These are phyloP conservation scores for Aureobasidium namibiae DNA, from an alignment of 2,329 filamentous ascomycete genomes.

Conservation along the genomic window DNA sequence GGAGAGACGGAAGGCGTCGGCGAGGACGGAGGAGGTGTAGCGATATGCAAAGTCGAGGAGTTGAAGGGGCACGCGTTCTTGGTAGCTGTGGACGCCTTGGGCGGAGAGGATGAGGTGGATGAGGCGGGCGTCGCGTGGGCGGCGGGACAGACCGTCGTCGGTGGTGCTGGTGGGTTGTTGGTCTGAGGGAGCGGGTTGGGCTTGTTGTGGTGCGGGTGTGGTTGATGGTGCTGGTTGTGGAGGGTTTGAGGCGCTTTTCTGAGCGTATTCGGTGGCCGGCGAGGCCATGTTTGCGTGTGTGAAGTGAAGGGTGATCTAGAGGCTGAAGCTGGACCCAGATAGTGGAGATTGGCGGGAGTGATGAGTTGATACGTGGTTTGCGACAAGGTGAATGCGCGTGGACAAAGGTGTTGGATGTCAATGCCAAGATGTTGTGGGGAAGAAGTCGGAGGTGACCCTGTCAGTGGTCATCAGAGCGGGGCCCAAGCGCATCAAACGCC, in stretches of 20 bases:
- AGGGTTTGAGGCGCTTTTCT: slow-evolving; percentile 14
- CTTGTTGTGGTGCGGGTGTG: slow-evolving; percentile 14
- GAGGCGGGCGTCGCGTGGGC: slow-evolving; percentile 69
- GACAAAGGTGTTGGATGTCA: background rate
- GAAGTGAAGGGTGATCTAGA: background rate
- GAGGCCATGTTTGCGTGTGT: slow-evolving; percentile 3
- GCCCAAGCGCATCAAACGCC: background rate
- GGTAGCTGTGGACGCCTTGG: slow-evolving; percentile 71
- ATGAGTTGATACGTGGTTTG: background rate
- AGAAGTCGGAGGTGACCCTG: background rate
- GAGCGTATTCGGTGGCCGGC: background rate
- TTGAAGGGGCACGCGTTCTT: slow-evolving; percentile 72
- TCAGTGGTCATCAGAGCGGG: background rate
- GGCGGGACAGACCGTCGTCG: slow-evolving; percentile 35
- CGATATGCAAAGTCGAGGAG: slow-evolving; percentile 83
- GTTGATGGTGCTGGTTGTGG: slow-evolving; percentile 15
- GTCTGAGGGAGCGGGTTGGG: slow-evolving; percentile 14
- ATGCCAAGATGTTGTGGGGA: background rate
- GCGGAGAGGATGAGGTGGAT: slow-evolving; percentile 73
- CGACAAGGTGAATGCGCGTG: background rate
- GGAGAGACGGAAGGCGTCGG: slow-evolving; percentile 60
- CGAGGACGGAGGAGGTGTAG: slow-evolving; percentile 64
- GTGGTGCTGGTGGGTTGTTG: slow-evolving; percentile 25
- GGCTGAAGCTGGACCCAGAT: background rate
- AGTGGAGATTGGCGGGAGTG: background rate